Percentiles rank a stretch among this genome's conserved stretches.
These are phyloP conservation scores for Trametes polyzona DNA, from an alignment of 1,284 basidiomycete species.

Conservation along the genomic window DNA sequence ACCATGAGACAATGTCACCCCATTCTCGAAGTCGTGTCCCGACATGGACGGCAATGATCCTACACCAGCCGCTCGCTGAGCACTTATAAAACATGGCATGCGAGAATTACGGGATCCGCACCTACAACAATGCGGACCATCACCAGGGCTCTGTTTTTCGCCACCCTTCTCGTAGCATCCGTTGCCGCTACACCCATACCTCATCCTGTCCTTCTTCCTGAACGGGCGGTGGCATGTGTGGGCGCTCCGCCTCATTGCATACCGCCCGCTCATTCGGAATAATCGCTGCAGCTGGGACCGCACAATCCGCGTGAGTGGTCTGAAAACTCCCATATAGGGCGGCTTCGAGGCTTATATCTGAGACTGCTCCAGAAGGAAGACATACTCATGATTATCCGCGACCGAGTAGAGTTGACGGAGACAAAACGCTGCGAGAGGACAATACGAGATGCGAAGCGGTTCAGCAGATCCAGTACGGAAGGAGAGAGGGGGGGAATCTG, in stretches of 20 bases:
- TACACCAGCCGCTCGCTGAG: background rate
- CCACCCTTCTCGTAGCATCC: background rate
- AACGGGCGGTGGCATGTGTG: background rate
- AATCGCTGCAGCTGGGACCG: background rate
- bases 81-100: background rate
- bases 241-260: constrained; percentile 2
- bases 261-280: background rate
- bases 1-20: too few relatives aligned
- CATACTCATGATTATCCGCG: too few relatives aligned
- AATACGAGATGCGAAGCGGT: too few relatives aligned
- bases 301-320: background rate
- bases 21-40: too few relatives aligned
- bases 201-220: background rate
- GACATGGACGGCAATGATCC: too few relatives aligned
- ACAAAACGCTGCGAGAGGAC: too few relatives aligned
- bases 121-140: background rate
- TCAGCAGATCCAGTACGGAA: too few relatives aligned
- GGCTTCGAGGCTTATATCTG: too few relatives aligned
- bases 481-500: too few relatives aligned
- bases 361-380: too few relatives aligned
- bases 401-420: too few relatives aligned
- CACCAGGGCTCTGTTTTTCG: background rate
- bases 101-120: background rate
- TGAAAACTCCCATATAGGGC: too few relatives aligned
- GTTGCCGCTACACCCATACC: background rate